Evolutionary conservation across 352 stramenopile species (phyloP).

Genomic region (Globisporangium carolinianum): DNA sequence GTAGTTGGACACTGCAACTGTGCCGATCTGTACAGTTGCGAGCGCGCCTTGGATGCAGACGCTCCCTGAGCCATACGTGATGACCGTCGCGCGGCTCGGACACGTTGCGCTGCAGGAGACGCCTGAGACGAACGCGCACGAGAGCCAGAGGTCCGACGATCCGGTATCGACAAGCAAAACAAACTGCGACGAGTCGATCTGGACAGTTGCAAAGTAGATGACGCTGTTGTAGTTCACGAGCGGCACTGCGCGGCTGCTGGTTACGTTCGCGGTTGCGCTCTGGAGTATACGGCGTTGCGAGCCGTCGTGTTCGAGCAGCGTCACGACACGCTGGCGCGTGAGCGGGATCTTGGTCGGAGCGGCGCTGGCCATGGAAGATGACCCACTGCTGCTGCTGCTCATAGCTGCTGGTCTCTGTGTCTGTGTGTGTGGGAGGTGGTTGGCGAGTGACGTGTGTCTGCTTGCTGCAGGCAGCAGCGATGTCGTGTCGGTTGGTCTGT

Average conservation of each 20-base stretch:
- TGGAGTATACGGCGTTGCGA: neutral
- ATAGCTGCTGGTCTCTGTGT: neutral
- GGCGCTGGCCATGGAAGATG: neutral
- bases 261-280: neutral
- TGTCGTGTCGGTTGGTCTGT: too few species aligned
- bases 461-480: neutral
- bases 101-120: conserved; percentile 38
- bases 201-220: conserved; percentile 59
- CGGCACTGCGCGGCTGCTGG: conserved; percentile 2
- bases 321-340: conserved; percentile 10
- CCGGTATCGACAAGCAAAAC: conserved; percentile 65
- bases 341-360: conserved; percentile 11
- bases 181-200: conserved; percentile 33
- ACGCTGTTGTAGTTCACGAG: conserved; percentile 41
- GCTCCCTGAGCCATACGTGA: conserved; percentile 57
- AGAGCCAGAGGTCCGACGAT: conserved; percentile 75
- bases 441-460: neutral
- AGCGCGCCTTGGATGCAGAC: conserved; percentile 50
- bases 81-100: conserved; percentile 25
- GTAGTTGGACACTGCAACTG: conserved; percentile 34
- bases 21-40: conserved; percentile 37
- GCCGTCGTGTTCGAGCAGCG: conserved; percentile 4
- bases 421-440: neutral
- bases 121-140: conserved; percentile 42
- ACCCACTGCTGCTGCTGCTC: conserved; percentile 1